Evolutionary conservation across 805 yeast species (phyloP), one percentile per base, ranked within the genome.

Genomic region (Lipomyces kockii): DNA sequence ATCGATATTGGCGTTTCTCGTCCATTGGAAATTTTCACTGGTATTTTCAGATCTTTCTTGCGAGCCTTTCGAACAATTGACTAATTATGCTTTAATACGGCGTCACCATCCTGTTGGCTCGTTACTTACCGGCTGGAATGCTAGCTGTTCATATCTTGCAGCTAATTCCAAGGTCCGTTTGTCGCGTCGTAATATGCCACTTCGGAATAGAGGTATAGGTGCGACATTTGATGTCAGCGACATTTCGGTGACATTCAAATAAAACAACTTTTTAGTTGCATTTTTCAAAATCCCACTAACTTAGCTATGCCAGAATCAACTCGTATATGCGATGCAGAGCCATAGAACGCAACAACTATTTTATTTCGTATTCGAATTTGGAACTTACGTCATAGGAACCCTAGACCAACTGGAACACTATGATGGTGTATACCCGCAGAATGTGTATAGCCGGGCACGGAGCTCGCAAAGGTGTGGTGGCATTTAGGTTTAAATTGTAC

Each of bases 41-140:
- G 49, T 6, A 43, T 43, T n/a, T 43, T 43, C 22, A 43, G 49
- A 43, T 43, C 49, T 43, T n/a, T 43, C n/a, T 17, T 7, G 14
- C 49, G 49, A 43, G 49, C 22, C 22, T 43, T 43, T 43, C 49
- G 49, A 43, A 43, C 49, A 43, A 43, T n/a, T 43, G 49, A 43
- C 49, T 43, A 43, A n/a, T 8, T 6, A 17, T n/a, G 3, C 11
- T n/a, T 43, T 43, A 43, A 43, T n/a, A 43, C n/a, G 22, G 22
- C 8, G 49, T 17, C 20, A 17, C 9, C 22, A 6, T 6, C 6
- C 3, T 7, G 14, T 43, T 43, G 9, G 12, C 22, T 43, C 20
- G 22, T 43, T n/a, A 17, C 49, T 43, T 43, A 43, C 49, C 9
- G 49, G 49, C 9, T 43, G 22, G 14, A 43, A 43, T 3, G n/a